A percentile compares a stretch with the other conserved stretches of the same genome.
Conservation (phyloP, 305 asterid genomes). For the Fraxinus greggii region DNA sequence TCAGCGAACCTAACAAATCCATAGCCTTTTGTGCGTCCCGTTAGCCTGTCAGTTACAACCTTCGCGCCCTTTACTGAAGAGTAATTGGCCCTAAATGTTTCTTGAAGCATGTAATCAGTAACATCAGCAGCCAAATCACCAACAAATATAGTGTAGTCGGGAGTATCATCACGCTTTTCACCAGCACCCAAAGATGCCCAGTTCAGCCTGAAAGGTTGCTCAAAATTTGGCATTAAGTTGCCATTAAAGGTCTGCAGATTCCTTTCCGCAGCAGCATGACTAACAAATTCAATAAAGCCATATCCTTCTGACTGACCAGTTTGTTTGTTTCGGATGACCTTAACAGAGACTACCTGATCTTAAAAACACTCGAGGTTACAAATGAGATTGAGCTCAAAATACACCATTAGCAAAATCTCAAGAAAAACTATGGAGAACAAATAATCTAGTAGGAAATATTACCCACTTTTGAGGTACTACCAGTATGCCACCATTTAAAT, state of each 20-base stretch:
- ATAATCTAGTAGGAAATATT: neutral
- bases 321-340: conserved; percentile 49
- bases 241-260: conserved; percentile 36
- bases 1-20: conserved; percentile 44
- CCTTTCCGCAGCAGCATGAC: conserved; percentile 46
- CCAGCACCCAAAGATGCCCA: conserved; percentile 53
- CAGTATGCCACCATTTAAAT: neutral
- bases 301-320: conserved; percentile 43
- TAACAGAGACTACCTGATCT: conserved; percentile 36
- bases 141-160: conserved; percentile 42
- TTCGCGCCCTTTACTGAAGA: conserved; percentile 45
- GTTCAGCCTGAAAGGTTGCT: conserved; percentile 40
- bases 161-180: conserved; percentile 42
- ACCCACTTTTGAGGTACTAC: neutral
- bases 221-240: conserved; percentile 37
- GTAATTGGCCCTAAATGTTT: conserved; percentile 42
- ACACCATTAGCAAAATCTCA: neutral
- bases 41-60: conserved; percentile 44
- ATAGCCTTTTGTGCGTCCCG: conserved; percentile 48
- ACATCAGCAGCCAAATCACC: conserved; percentile 55
- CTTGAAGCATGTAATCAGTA: conserved; percentile 46
- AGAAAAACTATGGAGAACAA: neutral
- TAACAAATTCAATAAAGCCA: conserved; percentile 42
- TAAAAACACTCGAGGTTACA: neutral
- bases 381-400: neutral